Evolutionary conservation across 768 basidiomycete genomes (phyloP).

Genomic region (Agrocybe praecox): DNA sequence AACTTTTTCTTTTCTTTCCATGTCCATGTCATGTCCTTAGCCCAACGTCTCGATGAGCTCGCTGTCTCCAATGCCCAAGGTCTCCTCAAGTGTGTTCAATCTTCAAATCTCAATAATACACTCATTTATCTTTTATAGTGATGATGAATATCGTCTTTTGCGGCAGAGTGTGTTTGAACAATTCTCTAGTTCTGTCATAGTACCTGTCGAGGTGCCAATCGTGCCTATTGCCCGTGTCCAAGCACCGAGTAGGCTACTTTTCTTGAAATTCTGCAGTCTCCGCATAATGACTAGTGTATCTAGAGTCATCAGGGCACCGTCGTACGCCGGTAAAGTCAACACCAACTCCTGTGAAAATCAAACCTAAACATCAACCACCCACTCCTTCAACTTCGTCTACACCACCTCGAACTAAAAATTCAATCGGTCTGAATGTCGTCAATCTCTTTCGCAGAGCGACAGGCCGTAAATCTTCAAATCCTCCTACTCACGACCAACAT

Average conservation of each 20-base stretch:
- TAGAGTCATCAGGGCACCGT: conserved; percentile 10
- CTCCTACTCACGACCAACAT: conserved; percentile 21
- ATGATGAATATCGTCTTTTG: conserved; percentile 74
- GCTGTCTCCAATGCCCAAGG: conserved; percentile 69
- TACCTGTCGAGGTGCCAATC: conserved; percentile 30
- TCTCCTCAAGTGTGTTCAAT: conserved; percentile 63
- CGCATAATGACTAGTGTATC: not conserved
- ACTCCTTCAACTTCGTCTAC: not conserved
- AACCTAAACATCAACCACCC: conserved; percentile 1
- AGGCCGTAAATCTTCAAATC: conserved; percentile 27
- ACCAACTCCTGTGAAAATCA: conserved; percentile 3
- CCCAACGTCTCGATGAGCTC: conserved; percentile 66
- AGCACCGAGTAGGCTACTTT: conserved; percentile 7
- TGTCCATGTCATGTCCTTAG: conserved; percentile 47
- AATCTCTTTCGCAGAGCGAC: conserved; percentile 42
- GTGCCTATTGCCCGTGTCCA: conserved; percentile 26
- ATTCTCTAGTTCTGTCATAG: conserved; percentile 36
- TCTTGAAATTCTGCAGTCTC: not conserved
- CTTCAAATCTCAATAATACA: not conserved
- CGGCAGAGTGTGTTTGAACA: conserved; percentile 71
- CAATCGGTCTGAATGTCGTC: conserved; percentile 32
- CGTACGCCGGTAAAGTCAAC: conserved; percentile 1
- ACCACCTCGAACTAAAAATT: conserved; percentile 22
- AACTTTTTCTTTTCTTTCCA: conserved; percentile 18
- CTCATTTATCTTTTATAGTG: conserved; percentile 39